A percentile compares a stretch with the other conserved stretches of the same genome.
These are phyloP conservation scores for Hyaloscypha hepaticicola DNA, from an alignment of 495 filamentous ascomycete species.

Conservation along the genomic window DNA sequence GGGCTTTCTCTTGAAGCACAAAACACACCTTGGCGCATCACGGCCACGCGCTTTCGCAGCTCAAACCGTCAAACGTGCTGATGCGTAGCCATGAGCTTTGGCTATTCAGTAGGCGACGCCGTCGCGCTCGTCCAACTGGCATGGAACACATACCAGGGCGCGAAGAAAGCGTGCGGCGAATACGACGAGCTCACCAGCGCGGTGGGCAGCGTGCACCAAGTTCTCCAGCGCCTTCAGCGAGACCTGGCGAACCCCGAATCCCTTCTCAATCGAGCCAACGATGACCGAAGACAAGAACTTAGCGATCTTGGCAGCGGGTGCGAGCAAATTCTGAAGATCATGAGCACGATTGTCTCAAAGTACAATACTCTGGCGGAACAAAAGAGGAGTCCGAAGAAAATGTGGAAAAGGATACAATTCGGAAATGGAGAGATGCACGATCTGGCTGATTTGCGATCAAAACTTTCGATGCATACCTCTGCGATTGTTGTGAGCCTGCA, in stretches of 20 bases:
- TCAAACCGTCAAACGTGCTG: no score
- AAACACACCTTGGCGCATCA: no score
- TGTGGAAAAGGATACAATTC: no score
- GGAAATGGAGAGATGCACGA: no score
- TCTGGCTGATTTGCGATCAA: no score
- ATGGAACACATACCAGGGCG: neutral
- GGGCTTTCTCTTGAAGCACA: no score
- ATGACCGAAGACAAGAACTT: neutral
- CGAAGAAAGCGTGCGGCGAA: neutral
- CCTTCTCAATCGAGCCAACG: conserved; percentile 1
- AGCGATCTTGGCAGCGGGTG: no score
- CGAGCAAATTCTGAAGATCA: no score
- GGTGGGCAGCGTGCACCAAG: neutral
- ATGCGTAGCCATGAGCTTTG: neutral
- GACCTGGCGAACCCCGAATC: neutral
- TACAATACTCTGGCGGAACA: no score
- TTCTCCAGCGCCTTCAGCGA: neutral
- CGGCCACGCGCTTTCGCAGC: no score
- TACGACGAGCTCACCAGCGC: neutral
- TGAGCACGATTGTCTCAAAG: no score
- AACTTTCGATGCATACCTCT: neutral
- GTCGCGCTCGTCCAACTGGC: neutral
- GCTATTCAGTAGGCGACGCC: neutral
- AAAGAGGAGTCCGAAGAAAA: no score
- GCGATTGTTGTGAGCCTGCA: neutral